Evolutionary conservation across 306 rosid species (phyloP).

Genomic region (Malus sieversii): DNA sequence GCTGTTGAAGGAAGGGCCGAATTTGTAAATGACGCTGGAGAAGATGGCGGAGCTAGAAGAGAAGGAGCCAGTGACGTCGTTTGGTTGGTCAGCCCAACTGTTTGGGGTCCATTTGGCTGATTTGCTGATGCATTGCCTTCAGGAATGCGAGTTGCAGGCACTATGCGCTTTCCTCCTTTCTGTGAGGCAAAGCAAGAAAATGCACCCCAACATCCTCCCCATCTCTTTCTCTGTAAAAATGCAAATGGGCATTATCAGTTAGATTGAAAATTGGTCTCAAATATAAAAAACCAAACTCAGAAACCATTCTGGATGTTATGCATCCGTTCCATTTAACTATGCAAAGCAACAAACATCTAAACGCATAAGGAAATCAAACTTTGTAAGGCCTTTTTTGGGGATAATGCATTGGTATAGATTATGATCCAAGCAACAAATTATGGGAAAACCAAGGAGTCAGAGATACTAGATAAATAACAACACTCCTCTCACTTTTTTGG

Average conservation of each 20-base stretch:
- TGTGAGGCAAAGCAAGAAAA: conserved; percentile 80
- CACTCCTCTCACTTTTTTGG: too few relatives aligned
- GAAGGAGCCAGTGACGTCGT: conserved; percentile 73
- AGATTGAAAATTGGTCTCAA: not conserved
- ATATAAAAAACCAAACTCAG: not conserved
- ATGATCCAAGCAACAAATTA: conserved; percentile 9
- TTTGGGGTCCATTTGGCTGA: conserved; percentile 81
- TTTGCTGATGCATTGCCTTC: conserved; percentile 60
- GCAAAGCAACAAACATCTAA: not conserved
- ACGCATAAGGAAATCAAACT: not conserved
- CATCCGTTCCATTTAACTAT: not conserved
- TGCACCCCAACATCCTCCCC: conserved; percentile 97
- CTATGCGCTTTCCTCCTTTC: conserved; percentile 94
- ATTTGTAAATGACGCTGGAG: conserved; percentile 91
- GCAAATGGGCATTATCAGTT: conserved; percentile 8
- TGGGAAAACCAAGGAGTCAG: not conserved
- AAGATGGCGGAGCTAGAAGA: conserved; percentile 94
- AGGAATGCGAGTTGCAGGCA: conserved; percentile 78
- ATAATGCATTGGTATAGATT: not conserved
- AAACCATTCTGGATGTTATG: not conserved
- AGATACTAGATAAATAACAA: too few relatives aligned
- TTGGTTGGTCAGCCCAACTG: conserved; percentile 62
- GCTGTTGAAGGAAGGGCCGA: conserved; percentile 94
- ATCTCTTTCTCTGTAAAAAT: conserved; percentile 79
- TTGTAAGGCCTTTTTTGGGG: not conserved